Evolutionary conservation across 2,329 filamentous ascomycete species (phyloP).

Genomic region (Pseudogymnoascus sp.): DNA sequence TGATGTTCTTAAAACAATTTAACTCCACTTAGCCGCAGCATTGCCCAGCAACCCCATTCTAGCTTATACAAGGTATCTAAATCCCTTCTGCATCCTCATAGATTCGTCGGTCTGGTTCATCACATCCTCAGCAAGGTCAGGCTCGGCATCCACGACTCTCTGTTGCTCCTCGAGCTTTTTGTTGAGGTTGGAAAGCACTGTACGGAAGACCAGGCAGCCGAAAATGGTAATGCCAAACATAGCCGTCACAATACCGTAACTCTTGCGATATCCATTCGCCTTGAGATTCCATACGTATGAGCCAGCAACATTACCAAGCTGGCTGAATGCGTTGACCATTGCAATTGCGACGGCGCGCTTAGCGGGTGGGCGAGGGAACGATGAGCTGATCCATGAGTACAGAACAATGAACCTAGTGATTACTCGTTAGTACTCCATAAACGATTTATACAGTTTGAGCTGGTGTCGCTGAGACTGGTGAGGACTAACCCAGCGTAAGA

Average conservation of each 20-base stretch:
- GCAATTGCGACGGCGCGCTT: conserved; percentile 19
- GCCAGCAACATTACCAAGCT: conserved; percentile 51
- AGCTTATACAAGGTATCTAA: conserved; percentile 38
- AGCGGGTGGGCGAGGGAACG: conserved; percentile 17
- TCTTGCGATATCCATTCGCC: conserved; percentile 53
- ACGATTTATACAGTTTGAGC: neutral
- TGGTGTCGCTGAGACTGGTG: conserved; percentile 36
- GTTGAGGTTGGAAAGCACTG: conserved; percentile 40
- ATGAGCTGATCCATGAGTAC: conserved; percentile 46
- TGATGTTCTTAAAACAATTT: conserved; percentile 4
- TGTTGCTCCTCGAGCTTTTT: conserved; percentile 38
- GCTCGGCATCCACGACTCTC: conserved; percentile 30
- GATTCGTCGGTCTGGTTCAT: conserved; percentile 38
- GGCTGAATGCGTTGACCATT: conserved; percentile 16
- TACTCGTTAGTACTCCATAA: neutral
- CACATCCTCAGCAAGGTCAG: conserved; percentile 35
- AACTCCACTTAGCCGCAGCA: neutral
- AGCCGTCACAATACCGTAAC: conserved; percentile 55
- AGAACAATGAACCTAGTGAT: conserved; percentile 41
- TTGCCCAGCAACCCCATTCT: neutral
- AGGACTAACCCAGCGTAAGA: conserved; percentile 41
- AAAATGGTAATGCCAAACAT: conserved; percentile 55
- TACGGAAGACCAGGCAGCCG: conserved; percentile 42
- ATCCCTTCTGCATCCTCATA: conserved; percentile 38
- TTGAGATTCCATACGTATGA: conserved; percentile 55